Evolutionary conservation across 1,284 basidiomycete genomes (phyloP).

Genomic region (Leccinum solheimii): DNA sequence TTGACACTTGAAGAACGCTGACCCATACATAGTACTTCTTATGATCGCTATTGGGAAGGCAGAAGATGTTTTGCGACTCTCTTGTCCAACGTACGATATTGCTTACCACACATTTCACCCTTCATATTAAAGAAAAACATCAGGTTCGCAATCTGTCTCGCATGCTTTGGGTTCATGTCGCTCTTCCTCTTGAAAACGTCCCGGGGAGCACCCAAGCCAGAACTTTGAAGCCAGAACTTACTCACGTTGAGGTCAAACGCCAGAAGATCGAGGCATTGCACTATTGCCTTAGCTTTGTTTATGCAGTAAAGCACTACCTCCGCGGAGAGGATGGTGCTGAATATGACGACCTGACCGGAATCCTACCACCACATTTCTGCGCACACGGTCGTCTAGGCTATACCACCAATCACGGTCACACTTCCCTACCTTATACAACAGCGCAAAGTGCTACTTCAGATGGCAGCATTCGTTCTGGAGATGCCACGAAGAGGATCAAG

Average conservation of each 20-base stretch:
- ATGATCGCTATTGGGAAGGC: constrained; percentile 83
- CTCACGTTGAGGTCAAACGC: constrained; percentile 57
- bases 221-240: constrained; percentile 47
- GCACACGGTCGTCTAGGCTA: constrained; percentile 45
- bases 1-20: constrained; percentile 2
- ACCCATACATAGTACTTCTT: constrained; percentile 59
- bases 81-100: constrained; percentile 54
- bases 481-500: constrained; percentile 68
- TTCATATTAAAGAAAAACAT: constrained; percentile 5
- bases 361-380: constrained; percentile 63
- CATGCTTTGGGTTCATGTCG: constrained; percentile 79
- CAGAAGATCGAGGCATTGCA: constrained; percentile 74
- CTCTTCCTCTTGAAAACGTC: constrained; percentile 56
- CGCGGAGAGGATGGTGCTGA: constrained; percentile 72
- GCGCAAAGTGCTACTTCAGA: constrained; percentile 35
- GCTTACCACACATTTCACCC: constrained; percentile 16
- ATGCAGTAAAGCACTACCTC: constrained; percentile 75
- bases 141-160: constrained; percentile 63
- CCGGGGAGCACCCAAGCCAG: constrained; percentile 49
- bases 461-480: constrained; percentile 37
- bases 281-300: constrained; percentile 67
- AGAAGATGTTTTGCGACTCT: constrained; percentile 77
- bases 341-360: constrained; percentile 62
- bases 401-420: constrained; percentile 31
- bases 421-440: constrained; percentile 41